A percentile compares a stretch with the other conserved stretches of the same genome.
Evolutionary conservation across 257 asterid genomes (phyloP).

Genomic region (Echites panduratus): DNA sequence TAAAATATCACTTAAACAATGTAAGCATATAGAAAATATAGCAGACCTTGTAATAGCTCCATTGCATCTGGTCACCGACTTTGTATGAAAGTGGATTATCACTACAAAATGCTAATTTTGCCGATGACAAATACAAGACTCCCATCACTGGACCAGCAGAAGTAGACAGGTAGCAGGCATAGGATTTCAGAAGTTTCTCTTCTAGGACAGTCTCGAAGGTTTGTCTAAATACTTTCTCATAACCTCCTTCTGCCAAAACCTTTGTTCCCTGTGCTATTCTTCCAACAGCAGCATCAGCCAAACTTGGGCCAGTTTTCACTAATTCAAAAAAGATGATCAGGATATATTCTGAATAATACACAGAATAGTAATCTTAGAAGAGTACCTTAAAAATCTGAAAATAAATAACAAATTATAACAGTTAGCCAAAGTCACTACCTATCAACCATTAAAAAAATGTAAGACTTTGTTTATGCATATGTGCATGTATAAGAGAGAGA

Average conservation of each 20-base stretch:
- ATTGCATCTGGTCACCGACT: slow-evolving; percentile 66
- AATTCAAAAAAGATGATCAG: slow-evolving; percentile 6
- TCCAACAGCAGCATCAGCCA: slow-evolving; percentile 94
- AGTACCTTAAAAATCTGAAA: neutral
- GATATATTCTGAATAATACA: neutral
- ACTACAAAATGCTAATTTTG: slow-evolving; percentile 89
- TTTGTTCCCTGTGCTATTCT: slow-evolving; percentile 98
- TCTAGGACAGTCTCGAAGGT: slow-evolving; percentile 91
- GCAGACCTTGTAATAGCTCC: slow-evolving; percentile 96
- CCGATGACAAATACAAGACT: slow-evolving; percentile 66
- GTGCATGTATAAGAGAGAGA: neutral
- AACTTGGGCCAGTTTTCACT: slow-evolving; percentile 98
- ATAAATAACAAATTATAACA: neutral
- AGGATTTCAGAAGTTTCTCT: slow-evolving; percentile 77
- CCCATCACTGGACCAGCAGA: slow-evolving; percentile 99
- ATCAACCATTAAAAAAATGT: neutral
- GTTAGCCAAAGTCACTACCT: neutral
- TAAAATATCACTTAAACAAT: neutral
- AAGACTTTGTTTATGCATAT: neutral
- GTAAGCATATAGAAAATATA: neutral
- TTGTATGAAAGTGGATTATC: slow-evolving; percentile 84
- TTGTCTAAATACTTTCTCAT: slow-evolving; percentile 85
- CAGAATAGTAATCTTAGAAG: neutral
- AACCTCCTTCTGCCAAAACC: slow-evolving; percentile 96
- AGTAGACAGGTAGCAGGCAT: slow-evolving; percentile 89